Evolutionary conservation across 441 rosid species (phyloP), one percentile per base, ranked within the genome.

Genomic region (Jatropha podagrica): DNA sequence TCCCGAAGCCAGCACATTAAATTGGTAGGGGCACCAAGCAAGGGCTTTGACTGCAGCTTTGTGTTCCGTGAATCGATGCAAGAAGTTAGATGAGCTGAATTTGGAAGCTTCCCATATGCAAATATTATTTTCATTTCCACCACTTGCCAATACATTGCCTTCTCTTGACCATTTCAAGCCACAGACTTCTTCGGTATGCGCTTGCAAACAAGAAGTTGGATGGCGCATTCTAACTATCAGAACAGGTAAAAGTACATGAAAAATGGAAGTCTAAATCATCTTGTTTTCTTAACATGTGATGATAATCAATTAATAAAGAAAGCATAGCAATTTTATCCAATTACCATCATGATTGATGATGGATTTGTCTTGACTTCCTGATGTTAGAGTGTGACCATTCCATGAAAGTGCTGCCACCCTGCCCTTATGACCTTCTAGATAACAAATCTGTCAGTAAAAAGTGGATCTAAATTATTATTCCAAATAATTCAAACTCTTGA

Each of bases 1-100:
- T 68, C 94, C 94, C 2, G 90, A 83, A 62, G 94, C 94, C 56
- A 90, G 89, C n/a, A 88, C 80, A 23, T 84, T 81, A 20, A 73
- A 68, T 71, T 86, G 88, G 72, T 84, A 80, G 11, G 92, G 94
- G 75, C 90, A 87, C 94, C 92, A 88, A 12, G 91, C 89, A 44
- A 90, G 88, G 74, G 92, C 91, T 81, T 86, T 90, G 37, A 90
- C 87, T 14, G 94, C 88, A 26, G 88, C 84, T 18, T 68, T n/a
- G 80, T 90, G 94, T 14, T 76, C 88, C 11, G 32, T 54, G 62
- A 88, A 71, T 60, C 76, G 78, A 76, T 81, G 81, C 75, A 86
- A 79, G 77, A 75, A 88, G 54, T 73, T 74, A 42, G 86, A 78
- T 20, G 85, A 79, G 40, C 73, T 82, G 83, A 87, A 73, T 79